Conservation (phyloP, 2,329 filamentous ascomycete species). For the Colletotrichum caudatum region DNA sequence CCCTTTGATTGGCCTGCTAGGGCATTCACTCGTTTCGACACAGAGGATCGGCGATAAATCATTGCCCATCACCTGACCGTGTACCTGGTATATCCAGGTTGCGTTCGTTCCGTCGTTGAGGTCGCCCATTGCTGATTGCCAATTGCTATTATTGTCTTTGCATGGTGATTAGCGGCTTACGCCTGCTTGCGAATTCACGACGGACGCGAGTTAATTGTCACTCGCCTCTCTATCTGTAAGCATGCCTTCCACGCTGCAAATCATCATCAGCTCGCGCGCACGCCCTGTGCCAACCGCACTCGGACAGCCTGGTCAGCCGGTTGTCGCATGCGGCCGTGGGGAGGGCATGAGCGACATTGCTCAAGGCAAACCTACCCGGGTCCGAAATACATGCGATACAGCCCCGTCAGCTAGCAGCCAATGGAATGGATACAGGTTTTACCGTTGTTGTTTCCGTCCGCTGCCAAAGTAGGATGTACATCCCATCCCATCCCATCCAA, state of each 20-base stretch:
- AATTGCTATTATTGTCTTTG: conserved; percentile 5
- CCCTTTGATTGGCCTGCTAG: conserved; percentile 21
- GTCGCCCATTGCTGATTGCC: not conserved
- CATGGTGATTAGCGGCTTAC: not conserved
- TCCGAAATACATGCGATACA: conserved; percentile 1
- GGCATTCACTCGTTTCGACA: conserved; percentile 24
- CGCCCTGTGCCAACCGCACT: conserved; percentile 33
- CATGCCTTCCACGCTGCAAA: not conserved
- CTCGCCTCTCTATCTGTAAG: conserved; percentile 3
- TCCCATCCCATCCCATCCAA: not conserved
- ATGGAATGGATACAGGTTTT: not conserved
- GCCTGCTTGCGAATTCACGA: not conserved
- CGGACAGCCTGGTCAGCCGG: conserved; percentile 33
- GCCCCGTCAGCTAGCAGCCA: not conserved
- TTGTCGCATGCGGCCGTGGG: conserved; percentile 37
- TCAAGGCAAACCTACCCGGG: conserved; percentile 2
- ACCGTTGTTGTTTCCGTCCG: not conserved
- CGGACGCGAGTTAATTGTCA: not conserved
- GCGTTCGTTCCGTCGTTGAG: conserved; percentile 11
- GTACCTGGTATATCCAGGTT: conserved; percentile 34
- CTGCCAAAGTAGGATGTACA: not conserved
- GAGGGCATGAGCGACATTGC: conserved; percentile 23
- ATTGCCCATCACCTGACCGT: conserved; percentile 29
- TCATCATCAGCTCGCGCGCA: conserved; percentile 1
- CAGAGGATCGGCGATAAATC: conserved; percentile 30